A percentile compares a stretch with the other conserved stretches of the same genome.
Conservation (phyloP, 495 filamentous ascomycete genomes). For the Wilcoxina mikolae region DNA sequence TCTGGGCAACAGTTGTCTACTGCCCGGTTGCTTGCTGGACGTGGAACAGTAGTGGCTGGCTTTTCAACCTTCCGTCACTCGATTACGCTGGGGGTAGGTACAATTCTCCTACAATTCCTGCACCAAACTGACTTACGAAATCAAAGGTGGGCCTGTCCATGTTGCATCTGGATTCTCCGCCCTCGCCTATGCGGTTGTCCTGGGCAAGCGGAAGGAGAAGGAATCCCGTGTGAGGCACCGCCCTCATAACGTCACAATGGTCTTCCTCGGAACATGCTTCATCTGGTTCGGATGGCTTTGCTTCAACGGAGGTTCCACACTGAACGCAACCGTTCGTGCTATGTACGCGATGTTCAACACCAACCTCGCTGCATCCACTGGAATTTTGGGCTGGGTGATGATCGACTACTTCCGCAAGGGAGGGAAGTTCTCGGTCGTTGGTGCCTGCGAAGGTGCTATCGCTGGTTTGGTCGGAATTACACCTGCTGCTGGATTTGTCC, state of each 20-base stretch:
- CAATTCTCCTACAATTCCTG: background rate
- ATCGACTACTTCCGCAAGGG: constrained; percentile 43
- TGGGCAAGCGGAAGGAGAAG: constrained; percentile 39
- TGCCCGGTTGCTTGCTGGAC: constrained; percentile 47
- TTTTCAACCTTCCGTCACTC: constrained; percentile 40
- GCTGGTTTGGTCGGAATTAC: constrained; percentile 52
- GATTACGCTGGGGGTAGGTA: constrained; percentile 38
- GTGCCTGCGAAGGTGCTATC: constrained; percentile 48
- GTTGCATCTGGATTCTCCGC: constrained; percentile 41
- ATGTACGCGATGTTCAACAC: constrained; percentile 47
- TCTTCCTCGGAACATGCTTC: constrained; percentile 43
- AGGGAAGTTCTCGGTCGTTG: constrained; percentile 44
- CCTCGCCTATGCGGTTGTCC: constrained; percentile 42
- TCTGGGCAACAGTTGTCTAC: constrained; percentile 47
- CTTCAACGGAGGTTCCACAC: constrained; percentile 47
- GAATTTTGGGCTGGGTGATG: constrained; percentile 44
- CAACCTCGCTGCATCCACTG: constrained; percentile 43
- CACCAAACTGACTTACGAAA: background rate
- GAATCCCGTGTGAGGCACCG: constrained; percentile 26
- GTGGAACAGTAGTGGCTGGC: constrained; percentile 45
- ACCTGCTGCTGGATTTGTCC: constrained; percentile 47
- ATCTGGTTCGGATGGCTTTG: constrained; percentile 50
- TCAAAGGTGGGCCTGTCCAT: constrained; percentile 38
- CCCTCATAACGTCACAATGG: constrained; percentile 42
- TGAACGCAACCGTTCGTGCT: constrained; percentile 42